These are phyloP conservation scores for Diaporthe helianthi DNA, from an alignment of 2,329 filamentous ascomycete genomes.

Conservation along the genomic window DNA sequence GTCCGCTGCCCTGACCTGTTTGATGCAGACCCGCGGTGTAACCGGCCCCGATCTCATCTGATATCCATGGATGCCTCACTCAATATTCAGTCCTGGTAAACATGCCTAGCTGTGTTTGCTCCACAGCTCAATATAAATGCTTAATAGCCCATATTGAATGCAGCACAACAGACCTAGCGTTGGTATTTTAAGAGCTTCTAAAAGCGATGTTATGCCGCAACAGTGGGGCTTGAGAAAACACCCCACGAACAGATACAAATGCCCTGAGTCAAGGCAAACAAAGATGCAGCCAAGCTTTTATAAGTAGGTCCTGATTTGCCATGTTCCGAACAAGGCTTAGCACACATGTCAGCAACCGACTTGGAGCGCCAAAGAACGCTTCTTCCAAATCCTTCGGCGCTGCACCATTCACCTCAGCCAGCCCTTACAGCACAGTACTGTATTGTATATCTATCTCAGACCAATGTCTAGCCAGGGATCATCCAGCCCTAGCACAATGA, in stretches of 20 bases:
- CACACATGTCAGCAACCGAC: conserved; percentile 10
- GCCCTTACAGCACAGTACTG: too few species aligned
- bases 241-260: not conserved
- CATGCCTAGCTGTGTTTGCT: not conserved
- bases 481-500: not conserved
- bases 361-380: conserved; percentile 17
- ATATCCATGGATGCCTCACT: too few species aligned
- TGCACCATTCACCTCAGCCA: not conserved
- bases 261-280: conserved; percentile 7
- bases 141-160: not conserved
- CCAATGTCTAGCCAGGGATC: too few species aligned
- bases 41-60: not conserved
- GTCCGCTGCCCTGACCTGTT: not conserved
- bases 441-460: too few species aligned
- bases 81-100: not conserved
- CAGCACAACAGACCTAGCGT: not conserved
- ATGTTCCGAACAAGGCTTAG: conserved; percentile 21
- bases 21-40: not conserved
- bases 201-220: not conserved
- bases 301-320: conserved; percentile 4
- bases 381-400: conserved; percentile 10
- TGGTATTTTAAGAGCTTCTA: not conserved
- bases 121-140: not conserved
- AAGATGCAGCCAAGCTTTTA: not conserved
- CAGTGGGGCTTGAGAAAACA: not conserved